A percentile compares a stretch with the other conserved stretches of the same genome.
These are phyloP conservation scores for Annulohypoxylon maeteangense DNA, from an alignment of 495 filamentous ascomycete species.

Conservation along the genomic window DNA sequence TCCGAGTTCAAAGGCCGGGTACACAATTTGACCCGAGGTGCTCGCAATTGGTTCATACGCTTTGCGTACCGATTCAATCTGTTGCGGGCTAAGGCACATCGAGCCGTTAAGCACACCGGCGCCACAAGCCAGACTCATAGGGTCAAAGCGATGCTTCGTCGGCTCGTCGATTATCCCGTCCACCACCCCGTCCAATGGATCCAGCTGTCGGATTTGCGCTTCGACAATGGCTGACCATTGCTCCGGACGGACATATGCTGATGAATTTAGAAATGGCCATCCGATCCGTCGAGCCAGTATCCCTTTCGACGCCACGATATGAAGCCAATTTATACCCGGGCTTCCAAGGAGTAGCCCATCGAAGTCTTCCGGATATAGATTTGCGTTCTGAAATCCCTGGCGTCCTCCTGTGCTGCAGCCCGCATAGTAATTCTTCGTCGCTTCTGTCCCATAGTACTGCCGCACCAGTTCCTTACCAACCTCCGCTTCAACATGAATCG, in stretches of 20 bases:
- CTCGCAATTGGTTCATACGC: not conserved
- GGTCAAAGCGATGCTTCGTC: not conserved
- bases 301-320: slow-evolving; percentile 25
- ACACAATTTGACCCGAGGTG: not conserved
- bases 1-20: not conserved
- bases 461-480: slow-evolving; percentile 15
- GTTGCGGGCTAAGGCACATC: not conserved
- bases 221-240: slow-evolving; percentile 1
- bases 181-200: not conserved
- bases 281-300: slow-evolving; percentile 22
- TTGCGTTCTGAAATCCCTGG: slow-evolving; percentile 11
- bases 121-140: not conserved
- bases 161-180: not conserved
- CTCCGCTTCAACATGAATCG: slow-evolving; percentile 16
- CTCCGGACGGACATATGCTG: not conserved
- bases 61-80: not conserved
- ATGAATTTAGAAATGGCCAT: not conserved
- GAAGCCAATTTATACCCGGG: slow-evolving; percentile 25
- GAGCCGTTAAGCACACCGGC: not conserved
- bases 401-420: slow-evolving; percentile 24
- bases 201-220: not conserved
- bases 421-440: slow-evolving; percentile 14
- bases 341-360: slow-evolving; percentile 27
- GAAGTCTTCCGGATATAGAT: slow-evolving; percentile 22
- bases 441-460: slow-evolving; percentile 11